Evolutionary conservation across 768 basidiomycete species (phyloP).

Genomic region (Pisolithus albus): DNA sequence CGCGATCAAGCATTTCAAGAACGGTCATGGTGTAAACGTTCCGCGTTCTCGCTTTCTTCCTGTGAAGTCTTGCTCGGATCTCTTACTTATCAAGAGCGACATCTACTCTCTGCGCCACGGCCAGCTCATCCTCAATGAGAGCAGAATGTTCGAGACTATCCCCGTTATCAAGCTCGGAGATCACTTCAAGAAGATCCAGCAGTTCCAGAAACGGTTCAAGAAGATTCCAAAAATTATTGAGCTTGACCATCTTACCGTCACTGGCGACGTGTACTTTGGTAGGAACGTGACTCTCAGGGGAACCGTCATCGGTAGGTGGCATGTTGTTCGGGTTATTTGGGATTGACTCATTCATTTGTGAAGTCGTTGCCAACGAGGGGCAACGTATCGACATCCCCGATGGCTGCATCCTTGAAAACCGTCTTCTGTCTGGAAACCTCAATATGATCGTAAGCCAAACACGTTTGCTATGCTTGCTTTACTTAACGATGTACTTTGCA

Average conservation of each 20-base stretch:
- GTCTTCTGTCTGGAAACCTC: slow-evolving; percentile 67
- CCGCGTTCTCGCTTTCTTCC: slow-evolving; percentile 68
- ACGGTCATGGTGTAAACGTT: slow-evolving; percentile 66
- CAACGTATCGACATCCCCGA: slow-evolving; percentile 71
- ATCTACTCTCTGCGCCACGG: slow-evolving; percentile 68
- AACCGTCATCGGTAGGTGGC: slow-evolving; percentile 49
- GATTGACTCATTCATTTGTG: neutral
- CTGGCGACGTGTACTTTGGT: slow-evolving; percentile 62
- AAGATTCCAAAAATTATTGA: slow-evolving; percentile 68
- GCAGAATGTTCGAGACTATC: slow-evolving; percentile 52
- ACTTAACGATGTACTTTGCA: slow-evolving; percentile 6
- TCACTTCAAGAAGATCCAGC: slow-evolving; percentile 67
- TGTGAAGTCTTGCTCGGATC: slow-evolving; percentile 55
- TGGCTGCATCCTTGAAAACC: slow-evolving; percentile 64
- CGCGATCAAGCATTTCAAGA: slow-evolving; percentile 65
- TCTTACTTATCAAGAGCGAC: slow-evolving; percentile 62
- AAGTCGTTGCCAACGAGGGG: slow-evolving; percentile 70
- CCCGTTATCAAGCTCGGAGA: slow-evolving; percentile 76
- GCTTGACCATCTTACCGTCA: slow-evolving; percentile 68
- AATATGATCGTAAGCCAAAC: slow-evolving; percentile 54
- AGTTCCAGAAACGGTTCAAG: slow-evolving; percentile 73
- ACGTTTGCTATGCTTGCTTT: neutral
- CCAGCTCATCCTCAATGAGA: slow-evolving; percentile 53
- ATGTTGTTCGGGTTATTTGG: neutral
- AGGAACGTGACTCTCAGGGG: slow-evolving; percentile 58